These are phyloP conservation scores for Vanderwaltozyma tropicalis DNA, from an alignment of 805 yeast species.

Conservation along the genomic window DNA sequence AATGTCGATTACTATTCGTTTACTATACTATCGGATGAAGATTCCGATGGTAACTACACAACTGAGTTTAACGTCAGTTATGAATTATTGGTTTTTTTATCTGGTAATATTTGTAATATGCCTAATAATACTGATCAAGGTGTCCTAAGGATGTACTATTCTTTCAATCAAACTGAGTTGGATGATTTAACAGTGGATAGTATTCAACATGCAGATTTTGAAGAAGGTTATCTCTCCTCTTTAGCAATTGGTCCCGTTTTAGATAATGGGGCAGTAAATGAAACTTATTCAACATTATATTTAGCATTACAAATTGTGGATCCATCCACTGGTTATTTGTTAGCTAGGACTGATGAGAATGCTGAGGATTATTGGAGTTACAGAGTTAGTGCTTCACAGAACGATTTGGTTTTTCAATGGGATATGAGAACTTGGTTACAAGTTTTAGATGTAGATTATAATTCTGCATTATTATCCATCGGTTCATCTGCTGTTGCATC, in stretches of 20 bases:
- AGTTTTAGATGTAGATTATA: constrained; percentile 61
- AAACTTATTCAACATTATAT: constrained; percentile 18
- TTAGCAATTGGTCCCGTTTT: constrained; percentile 23
- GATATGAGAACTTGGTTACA: constrained; percentile 45
- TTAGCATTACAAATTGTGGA: constrained; percentile 20
- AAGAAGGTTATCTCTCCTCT: constrained; percentile 23
- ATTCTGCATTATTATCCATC: constrained; percentile 56
- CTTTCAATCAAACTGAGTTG: constrained; percentile 20
- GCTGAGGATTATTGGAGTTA: constrained; percentile 40
- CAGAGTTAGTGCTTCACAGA: constrained; percentile 55
- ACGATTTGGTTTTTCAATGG: constrained; percentile 59
- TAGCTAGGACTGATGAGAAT: constrained; percentile 2
- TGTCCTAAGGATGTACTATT: constrained; percentile 15
- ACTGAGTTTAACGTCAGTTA: constrained; percentile 7
- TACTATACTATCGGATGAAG: not conserved
- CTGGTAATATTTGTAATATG: constrained; percentile 28
- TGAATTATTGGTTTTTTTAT: constrained; percentile 23
- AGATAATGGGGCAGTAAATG: constrained; percentile 6
- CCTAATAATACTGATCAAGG: constrained; percentile 16
- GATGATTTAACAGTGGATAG: constrained; percentile 8
- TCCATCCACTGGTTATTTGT: constrained; percentile 10
- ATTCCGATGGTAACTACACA: not conserved
- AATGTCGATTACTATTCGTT: constrained; percentile 18
- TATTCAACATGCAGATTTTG: constrained; percentile 10
- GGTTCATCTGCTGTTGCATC: constrained; percentile 32